A percentile compares a stretch with the other conserved stretches of the same genome.
Conservation (phyloP, 2,329 filamentous ascomycete species). For the Escovopsis sp. region DNA sequence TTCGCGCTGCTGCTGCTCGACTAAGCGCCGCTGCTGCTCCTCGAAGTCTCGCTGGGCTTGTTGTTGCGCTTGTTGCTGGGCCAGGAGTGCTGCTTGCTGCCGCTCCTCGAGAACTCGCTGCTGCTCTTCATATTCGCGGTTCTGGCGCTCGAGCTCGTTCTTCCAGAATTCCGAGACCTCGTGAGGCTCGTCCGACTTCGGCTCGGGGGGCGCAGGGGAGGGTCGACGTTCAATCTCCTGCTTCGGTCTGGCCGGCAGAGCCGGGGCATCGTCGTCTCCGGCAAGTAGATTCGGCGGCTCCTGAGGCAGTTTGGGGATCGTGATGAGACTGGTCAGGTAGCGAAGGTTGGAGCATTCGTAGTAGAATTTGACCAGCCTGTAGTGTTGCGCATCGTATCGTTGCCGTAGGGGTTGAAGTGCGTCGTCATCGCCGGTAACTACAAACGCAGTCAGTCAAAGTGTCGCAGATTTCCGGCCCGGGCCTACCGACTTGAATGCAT, state of each 20-base stretch:
- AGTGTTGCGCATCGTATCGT: constrained; percentile 90
- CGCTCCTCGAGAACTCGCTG: constrained; percentile 79
- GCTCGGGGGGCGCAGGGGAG: constrained; percentile 43
- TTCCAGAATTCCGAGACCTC: constrained; percentile 99
- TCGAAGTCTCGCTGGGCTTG: constrained; percentile 93
- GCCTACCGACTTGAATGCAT: constrained; percentile 75
- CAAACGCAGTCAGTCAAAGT: constrained; percentile 8
- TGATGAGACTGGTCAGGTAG: constrained; percentile 91
- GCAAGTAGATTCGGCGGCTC: constrained; percentile 80
- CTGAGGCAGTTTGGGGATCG: constrained; percentile 86
- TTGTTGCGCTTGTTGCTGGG: constrained; percentile 68
- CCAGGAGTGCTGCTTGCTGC: constrained; percentile 64
- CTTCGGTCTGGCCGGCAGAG: constrained; percentile 67
- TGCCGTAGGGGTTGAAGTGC: constrained; percentile 76
- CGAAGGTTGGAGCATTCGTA: constrained; percentile 97
- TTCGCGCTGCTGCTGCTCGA: constrained; percentile 79
- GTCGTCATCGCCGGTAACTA: constrained; percentile 83
- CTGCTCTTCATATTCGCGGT: constrained; percentile 89
- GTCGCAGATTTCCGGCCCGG: background rate
- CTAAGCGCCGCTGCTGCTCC: constrained; percentile 75
- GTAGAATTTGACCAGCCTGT: constrained; percentile 93
- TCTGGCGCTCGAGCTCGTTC: constrained; percentile 76
- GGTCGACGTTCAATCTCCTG: constrained; percentile 56
- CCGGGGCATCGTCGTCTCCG: constrained; percentile 72
- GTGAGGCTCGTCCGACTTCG: constrained; percentile 67